Conservation (phyloP, 106 monocot species). For the Amphibolis antarctica region DNA sequence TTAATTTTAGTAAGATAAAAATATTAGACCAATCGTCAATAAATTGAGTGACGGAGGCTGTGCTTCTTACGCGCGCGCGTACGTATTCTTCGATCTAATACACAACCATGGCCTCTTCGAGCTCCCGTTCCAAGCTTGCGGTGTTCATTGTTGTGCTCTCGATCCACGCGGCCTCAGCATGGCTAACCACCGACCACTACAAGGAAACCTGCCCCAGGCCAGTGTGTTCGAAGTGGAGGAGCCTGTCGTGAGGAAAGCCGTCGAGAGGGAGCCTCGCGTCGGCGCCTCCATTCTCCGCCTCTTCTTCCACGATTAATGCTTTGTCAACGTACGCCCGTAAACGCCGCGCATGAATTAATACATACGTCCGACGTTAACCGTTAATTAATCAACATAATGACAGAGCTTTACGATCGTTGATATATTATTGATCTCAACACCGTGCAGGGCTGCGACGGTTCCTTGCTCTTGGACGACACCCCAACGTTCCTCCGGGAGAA, state of each 20-base stretch:
- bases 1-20: too few relatives aligned
- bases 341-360: neutral
- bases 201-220: conserved; percentile 4
- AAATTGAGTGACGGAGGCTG: too few relatives aligned
- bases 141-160: too few relatives aligned
- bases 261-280: conserved; percentile 34
- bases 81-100: too few relatives aligned
- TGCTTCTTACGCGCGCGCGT: too few relatives aligned
- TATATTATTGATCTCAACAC: neutral
- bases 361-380: too few relatives aligned
- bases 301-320: conserved; percentile 84
- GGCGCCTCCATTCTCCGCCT: conserved; percentile 56
- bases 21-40: too few relatives aligned
- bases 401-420: neutral
- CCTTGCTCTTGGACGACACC: conserved; percentile 61
- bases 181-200: conserved; percentile 10
- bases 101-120: too few relatives aligned
- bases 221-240: conserved; percentile 2
- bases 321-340: conserved; percentile 38
- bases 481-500: conserved; percentile 54
- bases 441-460: conserved; percentile 64
- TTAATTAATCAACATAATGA: too few relatives aligned
- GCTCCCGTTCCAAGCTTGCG: too few relatives aligned
- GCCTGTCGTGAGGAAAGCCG: conserved; percentile 8
- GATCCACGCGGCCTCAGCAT: too few relatives aligned